Evolutionary conservation across 352 stramenopile species (phyloP), one percentile per base, ranked within the genome.

Genomic region (Globisporangium ultimum): DNA sequence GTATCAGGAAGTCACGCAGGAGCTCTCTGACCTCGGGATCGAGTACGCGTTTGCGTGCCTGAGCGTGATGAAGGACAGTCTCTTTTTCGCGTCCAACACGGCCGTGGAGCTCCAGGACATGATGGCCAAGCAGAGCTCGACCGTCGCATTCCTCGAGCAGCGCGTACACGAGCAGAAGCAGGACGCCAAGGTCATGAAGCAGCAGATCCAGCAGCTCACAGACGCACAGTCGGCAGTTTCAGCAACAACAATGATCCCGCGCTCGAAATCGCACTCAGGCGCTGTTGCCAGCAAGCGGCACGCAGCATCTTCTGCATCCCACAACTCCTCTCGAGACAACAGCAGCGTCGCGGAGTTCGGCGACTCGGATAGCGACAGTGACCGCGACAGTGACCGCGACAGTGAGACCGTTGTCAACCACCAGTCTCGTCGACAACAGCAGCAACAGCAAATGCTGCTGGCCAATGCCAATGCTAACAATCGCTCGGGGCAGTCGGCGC

Each of bases 51-150:
- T 92, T 14, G 78, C 67, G 1, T 91, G 83, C 53, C 61, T 92
- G 0, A 51, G 60, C 9, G 66, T 86, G 15, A 58, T 89, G 59
- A 87, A 87, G n/a, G 78, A 89, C 52, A 89, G 71, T n/a, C 77
- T 82, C 3, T 71, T 89, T 28, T 87, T 85, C 49, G 78, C 79
- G 0, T 88, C 75, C 2, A 87, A 78, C 42, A 76, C 83, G 5
- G 71, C 78, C 0, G 67, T 70, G 8, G 80, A 91, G 50, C 58
- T 88, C 4, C 78, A 91, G 21, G 78, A 91, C 7, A 68, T 78
- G 24, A 72, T 88, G 63, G 59, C 40, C 11, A 82, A 76, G 41
- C 83, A 92, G 58, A 76, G 67, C 15, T 46, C 67, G 41, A 86
- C 78, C 0, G 64, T 92, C 6, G 67, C 83, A 22, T 48, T 72